Base-by-base conservation (phyloP, 2,329 filamentous ascomycete genomes). In the Penicillium italicum region DNA sequence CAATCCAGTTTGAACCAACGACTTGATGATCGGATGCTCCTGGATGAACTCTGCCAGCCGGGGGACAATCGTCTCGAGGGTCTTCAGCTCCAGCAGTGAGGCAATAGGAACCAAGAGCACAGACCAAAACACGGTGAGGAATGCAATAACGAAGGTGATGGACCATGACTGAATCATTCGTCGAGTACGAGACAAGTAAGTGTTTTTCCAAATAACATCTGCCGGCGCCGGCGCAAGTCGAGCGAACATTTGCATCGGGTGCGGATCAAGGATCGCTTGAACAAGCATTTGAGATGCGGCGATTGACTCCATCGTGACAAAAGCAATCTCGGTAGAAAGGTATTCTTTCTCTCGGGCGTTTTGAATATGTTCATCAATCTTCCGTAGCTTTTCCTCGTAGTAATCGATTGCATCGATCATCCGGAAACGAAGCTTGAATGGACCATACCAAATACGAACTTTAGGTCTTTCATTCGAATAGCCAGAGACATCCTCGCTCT, bases 221-320 rank as follows among this genome's bases (percentile, higher is more conserved):
- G 89, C 86, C 0, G 94, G 94, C 2, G 93, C 86, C 0, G 94
- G 94, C 3, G 93, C 92, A 28, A 89, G 82, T 57, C 91, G 92
- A 9, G 93, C 92, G 51, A 96, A 79, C 6, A 99, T 81, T 57
- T 89, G 88, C 55, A 92, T 87, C 0, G 95, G 94, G 11, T 89
- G 87, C 4, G 94, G 91, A 68, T 97, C 93, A 50, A 99, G 85
- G 11, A 96, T 87, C 4, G 94, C 92, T 74, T 99, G 94, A 41
- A 96, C 90, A 24, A 92, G 90, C 91, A 97, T 96, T 76, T 99
- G 94, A 61, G 83, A 85, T 20, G 92, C 88, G 14, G 92, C 90
- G 47, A 96, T 94, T 4, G 91, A 94, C 76, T 97, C 90, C 91
- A 99, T 95, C 0, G 94, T 97, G 37, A 99, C 90, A 72, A 99